Conservation (phyloP, 2,329 filamentous ascomycete species). For the Colletotrichum somersetense region DNA sequence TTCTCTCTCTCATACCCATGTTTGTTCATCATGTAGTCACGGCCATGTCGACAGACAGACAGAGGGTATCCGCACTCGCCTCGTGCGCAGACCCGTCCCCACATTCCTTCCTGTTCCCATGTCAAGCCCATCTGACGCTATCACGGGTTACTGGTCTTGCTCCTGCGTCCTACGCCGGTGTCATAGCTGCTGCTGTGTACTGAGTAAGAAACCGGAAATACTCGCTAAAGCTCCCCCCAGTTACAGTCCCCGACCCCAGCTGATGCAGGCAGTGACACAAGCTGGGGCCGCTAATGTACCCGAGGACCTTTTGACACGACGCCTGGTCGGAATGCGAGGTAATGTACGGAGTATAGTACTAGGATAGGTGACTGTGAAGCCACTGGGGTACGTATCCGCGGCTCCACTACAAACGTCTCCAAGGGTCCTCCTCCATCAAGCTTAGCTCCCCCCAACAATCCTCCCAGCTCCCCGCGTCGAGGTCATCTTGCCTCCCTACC, state of each 20-base stretch:
- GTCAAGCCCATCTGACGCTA: neutral
- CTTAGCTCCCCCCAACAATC: conserved; percentile 39
- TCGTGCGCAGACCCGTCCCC: neutral
- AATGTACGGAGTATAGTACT: too few relatives aligned
- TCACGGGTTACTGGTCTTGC: conserved; percentile 1
- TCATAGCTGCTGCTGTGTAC: neutral
- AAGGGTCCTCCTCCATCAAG: conserved; percentile 38
- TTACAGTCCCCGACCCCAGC: neutral
- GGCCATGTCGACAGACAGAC: neutral
- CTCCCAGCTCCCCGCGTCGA: conserved; percentile 20
- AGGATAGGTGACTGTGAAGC: neutral
- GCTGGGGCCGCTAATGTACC: conserved; percentile 8
- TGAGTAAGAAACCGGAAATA: neutral
- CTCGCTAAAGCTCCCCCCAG: neutral
- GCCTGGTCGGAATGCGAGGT: neutral
- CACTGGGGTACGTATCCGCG: neutral
- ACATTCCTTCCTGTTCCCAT: neutral
- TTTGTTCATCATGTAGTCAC: neutral
- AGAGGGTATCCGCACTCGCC: neutral
- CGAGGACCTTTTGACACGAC: conserved; percentile 1
- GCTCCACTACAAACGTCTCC: conserved; percentile 8
- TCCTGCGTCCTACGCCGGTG: neutral
- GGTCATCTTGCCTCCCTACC: neutral
- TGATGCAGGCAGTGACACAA: conserved; percentile 4
- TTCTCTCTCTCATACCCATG: neutral